Evolutionary conservation across 2,329 filamentous ascomycete species (phyloP).

Genomic region (Colletotrichum acutatum): DNA sequence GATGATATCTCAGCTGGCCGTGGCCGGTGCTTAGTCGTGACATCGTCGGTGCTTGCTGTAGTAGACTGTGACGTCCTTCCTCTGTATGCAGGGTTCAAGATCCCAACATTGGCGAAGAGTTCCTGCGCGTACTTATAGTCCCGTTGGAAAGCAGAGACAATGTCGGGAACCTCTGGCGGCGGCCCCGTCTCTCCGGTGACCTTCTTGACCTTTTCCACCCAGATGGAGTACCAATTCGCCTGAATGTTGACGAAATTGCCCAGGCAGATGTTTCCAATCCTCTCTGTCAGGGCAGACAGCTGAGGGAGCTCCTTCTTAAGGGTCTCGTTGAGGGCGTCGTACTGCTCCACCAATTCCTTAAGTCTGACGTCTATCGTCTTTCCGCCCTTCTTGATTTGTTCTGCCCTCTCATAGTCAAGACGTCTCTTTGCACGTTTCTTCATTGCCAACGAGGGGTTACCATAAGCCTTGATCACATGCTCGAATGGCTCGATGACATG

Average conservation of each 20-base stretch:
- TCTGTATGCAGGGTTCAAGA: slow-evolving; percentile 79
- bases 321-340: slow-evolving; percentile 90
- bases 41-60: slow-evolving; percentile 65
- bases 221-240: slow-evolving; percentile 82
- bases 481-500: slow-evolving; percentile 88
- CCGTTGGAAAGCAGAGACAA: slow-evolving; percentile 80
- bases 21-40: slow-evolving; percentile 58
- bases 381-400: slow-evolving; percentile 80
- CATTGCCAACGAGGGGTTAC: slow-evolving; percentile 88
- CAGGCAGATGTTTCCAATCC: slow-evolving; percentile 82
- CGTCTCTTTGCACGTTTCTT: slow-evolving; percentile 95
- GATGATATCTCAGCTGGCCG: slow-evolving; percentile 59
- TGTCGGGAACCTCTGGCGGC: slow-evolving; percentile 75
- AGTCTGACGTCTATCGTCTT: slow-evolving; percentile 91
- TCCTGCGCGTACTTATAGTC: slow-evolving; percentile 84
- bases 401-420: slow-evolving; percentile 85
- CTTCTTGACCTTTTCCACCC: slow-evolving; percentile 83
- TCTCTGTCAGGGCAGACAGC: slow-evolving; percentile 83
- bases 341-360: slow-evolving; percentile 85
- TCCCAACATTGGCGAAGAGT: slow-evolving; percentile 75
- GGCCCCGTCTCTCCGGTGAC: slow-evolving; percentile 75
- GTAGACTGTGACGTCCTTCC: slow-evolving; percentile 69
- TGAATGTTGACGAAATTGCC: slow-evolving; percentile 88
- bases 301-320: slow-evolving; percentile 92
- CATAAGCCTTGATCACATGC: slow-evolving; percentile 81